Evolutionary conservation across 1,139 yeast genomes (phyloP).

Genomic region (Candida glucosophila): DNA sequence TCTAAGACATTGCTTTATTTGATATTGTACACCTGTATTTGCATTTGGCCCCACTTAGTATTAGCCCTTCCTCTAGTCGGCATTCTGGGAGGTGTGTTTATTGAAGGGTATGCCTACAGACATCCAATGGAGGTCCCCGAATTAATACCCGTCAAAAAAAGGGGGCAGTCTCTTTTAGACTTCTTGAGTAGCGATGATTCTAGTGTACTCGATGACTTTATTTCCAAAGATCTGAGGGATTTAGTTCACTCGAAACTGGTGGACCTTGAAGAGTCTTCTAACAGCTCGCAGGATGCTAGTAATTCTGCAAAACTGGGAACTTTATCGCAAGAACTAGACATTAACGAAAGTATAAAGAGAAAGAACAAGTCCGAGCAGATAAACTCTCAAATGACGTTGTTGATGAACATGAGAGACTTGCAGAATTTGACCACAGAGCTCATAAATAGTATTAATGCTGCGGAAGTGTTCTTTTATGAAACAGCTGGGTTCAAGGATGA

Average conservation of each 20-base stretch:
- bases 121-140: conserved; percentile 54
- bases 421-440: conserved; percentile 56
- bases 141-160: conserved; percentile 30
- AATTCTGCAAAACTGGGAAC: no score
- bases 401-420: conserved; percentile 51
- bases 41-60: conserved; percentile 65
- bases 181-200: conserved; percentile 35
- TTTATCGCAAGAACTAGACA: conserved; percentile 1
- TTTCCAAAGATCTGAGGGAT: conserved; percentile 5
- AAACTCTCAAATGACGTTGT: conserved; percentile 33
- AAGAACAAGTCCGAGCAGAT: conserved; percentile 15
- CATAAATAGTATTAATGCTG: conserved; percentile 40
- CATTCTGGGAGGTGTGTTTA: conserved; percentile 49
- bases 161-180: conserved; percentile 51
- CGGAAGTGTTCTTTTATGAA: conserved; percentile 51
- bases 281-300: conserved; percentile 3
- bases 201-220: conserved; percentile 26
- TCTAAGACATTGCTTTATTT: conserved; percentile 46
- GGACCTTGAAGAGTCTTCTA: conserved; percentile 7
- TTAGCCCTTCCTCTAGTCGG: conserved; percentile 55
- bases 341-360: conserved; percentile 6
- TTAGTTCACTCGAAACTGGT: conserved; percentile 1
- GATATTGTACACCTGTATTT: conserved; percentile 47
- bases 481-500: conserved; percentile 73
- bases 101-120: conserved; percentile 63